A percentile compares a stretch with the other conserved stretches of the same genome.
Evolutionary conservation across 1,284 basidiomycete species (phyloP).

Genomic region (Apiotrichum mycotoxinovorans): DNA sequence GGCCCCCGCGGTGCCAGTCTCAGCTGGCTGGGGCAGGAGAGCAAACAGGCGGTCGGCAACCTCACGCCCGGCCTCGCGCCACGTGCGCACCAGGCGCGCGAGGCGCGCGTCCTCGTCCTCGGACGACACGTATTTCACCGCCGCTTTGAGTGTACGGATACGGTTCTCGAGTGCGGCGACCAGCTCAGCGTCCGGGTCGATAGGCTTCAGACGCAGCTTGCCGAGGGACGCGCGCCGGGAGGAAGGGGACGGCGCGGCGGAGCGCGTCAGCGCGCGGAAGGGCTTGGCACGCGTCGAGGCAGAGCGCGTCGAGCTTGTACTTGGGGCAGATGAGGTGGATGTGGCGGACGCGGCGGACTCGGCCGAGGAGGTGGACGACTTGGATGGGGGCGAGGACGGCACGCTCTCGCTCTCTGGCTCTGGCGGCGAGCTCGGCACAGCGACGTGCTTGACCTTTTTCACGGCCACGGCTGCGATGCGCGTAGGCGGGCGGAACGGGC

Average conservation of each 20-base stretch:
- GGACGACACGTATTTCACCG: constrained; percentile 26
- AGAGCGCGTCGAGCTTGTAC: neutral
- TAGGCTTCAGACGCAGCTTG: neutral
- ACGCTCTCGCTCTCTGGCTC: too few species aligned
- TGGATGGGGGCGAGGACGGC: neutral
- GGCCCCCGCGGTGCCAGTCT: neutral
- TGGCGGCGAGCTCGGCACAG: neutral
- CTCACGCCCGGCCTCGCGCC: constrained; percentile 42
- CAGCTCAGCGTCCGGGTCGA: constrained; percentile 3
- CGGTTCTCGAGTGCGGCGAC: constrained; percentile 29
- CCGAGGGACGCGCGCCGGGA: neutral
- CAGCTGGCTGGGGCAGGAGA: neutral
- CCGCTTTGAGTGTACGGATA: constrained; percentile 28
- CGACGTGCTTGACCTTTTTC: neutral
- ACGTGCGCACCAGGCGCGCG: constrained; percentile 25
- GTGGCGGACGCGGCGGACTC: neutral
- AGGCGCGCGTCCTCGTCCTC: constrained; percentile 34
- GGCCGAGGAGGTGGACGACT: neutral
- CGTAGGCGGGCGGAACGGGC: constrained; percentile 36
- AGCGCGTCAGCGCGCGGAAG: constrained; percentile 30
- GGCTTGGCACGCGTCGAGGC: constrained; percentile 18
- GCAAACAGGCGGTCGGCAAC: constrained; percentile 40
- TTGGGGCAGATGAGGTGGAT: neutral
- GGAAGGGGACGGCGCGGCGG: constrained; percentile 13
- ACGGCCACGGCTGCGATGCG: neutral